A percentile compares a stretch with the other conserved stretches of the same genome.
phyloP scores from a whole-genome alignment of 31 red algal genomes.

The Odonthalia washingtoniensis region DNA sequence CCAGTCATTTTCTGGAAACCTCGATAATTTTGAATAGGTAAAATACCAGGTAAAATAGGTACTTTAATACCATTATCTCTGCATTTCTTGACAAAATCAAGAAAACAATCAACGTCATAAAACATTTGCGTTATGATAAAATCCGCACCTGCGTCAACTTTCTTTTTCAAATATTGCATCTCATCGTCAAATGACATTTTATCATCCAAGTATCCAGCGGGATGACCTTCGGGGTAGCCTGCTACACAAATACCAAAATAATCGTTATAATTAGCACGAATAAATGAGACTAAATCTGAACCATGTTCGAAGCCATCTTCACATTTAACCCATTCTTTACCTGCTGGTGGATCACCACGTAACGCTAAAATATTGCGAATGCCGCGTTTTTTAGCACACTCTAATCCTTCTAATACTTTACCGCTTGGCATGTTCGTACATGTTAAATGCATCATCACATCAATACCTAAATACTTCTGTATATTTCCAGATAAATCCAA shows the following conservation, averaged over 20 bases:
- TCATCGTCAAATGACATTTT: conserved; percentile 95
- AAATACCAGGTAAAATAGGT: conserved; percentile 97
- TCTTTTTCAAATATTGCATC: conserved; percentile 88
- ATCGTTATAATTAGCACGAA: conserved; percentile 92
- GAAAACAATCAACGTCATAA: conserved; percentile 95
- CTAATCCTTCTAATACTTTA: conserved; percentile 81
- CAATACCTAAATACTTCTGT: conserved; percentile 86
- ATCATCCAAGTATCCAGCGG: conserved; percentile 82
- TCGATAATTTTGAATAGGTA: conserved; percentile 95
- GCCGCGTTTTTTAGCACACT: conserved; percentile 84
- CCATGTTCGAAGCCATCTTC: conserved; percentile 98
- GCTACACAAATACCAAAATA: conserved; percentile 97
- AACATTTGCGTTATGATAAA: conserved; percentile 99
- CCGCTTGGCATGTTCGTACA: conserved; percentile 98
- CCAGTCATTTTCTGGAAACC: conserved; percentile 99
- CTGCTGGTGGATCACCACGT: conserved; percentile 92
- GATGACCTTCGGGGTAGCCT: conserved; percentile 99
- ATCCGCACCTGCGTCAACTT: conserved; percentile 95
- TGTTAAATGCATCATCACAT: conserved; percentile 97
- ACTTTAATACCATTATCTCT: conserved; percentile 84
- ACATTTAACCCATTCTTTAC: conserved; percentile 94
- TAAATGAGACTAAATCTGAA: conserved; percentile 91
- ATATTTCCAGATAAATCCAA: conserved; percentile 91
- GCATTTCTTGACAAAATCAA: conserved; percentile 88
- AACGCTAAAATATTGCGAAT: conserved; percentile 96